Evolutionary conservation across 2,329 filamentous ascomycete species (phyloP), one percentile per base, ranked within the genome.

Genomic region (Colletotrichum spinosum): DNA sequence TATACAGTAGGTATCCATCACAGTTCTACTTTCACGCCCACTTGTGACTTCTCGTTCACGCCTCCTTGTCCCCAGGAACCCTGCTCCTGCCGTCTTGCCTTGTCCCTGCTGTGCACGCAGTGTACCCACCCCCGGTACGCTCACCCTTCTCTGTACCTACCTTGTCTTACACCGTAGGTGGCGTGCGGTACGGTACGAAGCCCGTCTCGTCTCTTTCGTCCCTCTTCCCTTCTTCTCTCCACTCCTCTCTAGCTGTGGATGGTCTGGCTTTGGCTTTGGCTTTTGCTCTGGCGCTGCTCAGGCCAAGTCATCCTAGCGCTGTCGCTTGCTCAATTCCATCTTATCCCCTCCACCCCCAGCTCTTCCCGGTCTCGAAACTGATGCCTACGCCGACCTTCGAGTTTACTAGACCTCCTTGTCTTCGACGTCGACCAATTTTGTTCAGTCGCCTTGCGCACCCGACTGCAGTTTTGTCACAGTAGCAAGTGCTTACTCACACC

Each of bases 281-380:
- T 58, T 46, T 58, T 45, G 37, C 45, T 11, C 17, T 56, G 44
- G 35, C 48, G 45, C 61, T 65, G 58, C 51, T 63, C 59, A 67
- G 53, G 49, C 59, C 46, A 65, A 61, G 58, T 57, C 59, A 51
- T 25, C 59, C 55, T 65, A 63, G 59, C 55, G 65, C 55, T 60
- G 56, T 52, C 56, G 55, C 56, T 49, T 56, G 56, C 44, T 65
- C 62, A 62, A 66, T 66, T 68, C 61, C 66, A 67, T 68, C 66
- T 68, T 58, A 63, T 67, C 66, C 66, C 62, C 66, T 66, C 62
- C 62, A 48, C 59, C 63, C 63, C 67, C 67, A 67, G 66, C 62
- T 65, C 56, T 54, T 65, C 41, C 60, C 55, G 46, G 44, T 65
- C 51, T 67, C 55, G 50, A 67, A 65, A 65, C 54, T 41, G 55